Base-by-base conservation (phyloP, 2,329 filamentous ascomycete genomes). In the Xylariaceae sp. region DNA sequence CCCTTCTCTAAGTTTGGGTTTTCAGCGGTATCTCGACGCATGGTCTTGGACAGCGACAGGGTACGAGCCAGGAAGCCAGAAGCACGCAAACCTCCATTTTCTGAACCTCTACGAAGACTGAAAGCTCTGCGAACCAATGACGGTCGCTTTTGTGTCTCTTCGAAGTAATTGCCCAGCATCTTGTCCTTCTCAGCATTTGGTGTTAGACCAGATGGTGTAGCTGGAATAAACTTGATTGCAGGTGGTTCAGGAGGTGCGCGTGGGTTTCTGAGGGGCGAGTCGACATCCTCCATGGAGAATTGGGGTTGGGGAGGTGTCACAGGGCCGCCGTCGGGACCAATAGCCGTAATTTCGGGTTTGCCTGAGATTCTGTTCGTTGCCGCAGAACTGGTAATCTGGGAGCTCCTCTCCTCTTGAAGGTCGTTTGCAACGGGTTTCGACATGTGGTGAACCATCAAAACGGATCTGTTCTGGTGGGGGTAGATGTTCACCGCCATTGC, bases 221-320 rank as follows among this genome's bases (percentile, higher is more conserved):
- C 82, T 0, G 82, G 82, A 33, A 83, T 86, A 54, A 86, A 82
- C 50, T 82, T 78, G 59, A 86, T 78, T 1, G 68, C 70, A 10
- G 74, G 75, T 6, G 69, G 80, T 55, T 75, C 70, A 17, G 82
- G 82, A 6, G 82, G 81, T n/a, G 73, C 74, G 43, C 82, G 77
- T 13, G 83, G 83, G 57, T 87, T 86, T 49, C 81, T 74, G 33
- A 86, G 71, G 7, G 83, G 83, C 13, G 82, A 86, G 60, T 86
- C 81, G 18, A 83, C 74, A 47, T 82, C 76, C 34, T 80, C 74
- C 57, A 79, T 71, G 0, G 74, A 72, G 50, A 77, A 74, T 6
- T 67, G 63, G 39, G 73, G 73, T 55, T 80, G 78, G 17, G 78
- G 76, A 13, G 82, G 81, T 22, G 81, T 85, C 11, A 73, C 67